Evolutionary conservation across 768 basidiomycete genomes (phyloP).

Genomic region (Dictyophora rubrovolvata): DNA sequence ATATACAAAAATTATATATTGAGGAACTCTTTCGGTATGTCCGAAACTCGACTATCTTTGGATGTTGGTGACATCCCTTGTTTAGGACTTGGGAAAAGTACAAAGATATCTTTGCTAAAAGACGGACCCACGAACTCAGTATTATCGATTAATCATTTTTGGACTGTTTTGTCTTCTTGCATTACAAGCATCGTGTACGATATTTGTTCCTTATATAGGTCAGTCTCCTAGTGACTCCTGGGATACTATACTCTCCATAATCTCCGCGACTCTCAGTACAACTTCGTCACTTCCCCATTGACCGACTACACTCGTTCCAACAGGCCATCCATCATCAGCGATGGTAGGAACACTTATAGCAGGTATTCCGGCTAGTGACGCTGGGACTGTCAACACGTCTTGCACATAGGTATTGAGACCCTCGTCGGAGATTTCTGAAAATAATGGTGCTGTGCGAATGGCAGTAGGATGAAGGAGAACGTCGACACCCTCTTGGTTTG

Average conservation of each 20-base stretch:
- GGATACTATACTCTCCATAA: slow-evolving; percentile 26
- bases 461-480: slow-evolving; percentile 80
- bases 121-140: slow-evolving; percentile 65
- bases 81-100: slow-evolving; percentile 90
- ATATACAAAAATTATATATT: slow-evolving; percentile 79
- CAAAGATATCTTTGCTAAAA: slow-evolving; percentile 87
- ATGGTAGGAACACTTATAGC: slow-evolving; percentile 64
- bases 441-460: slow-evolving; percentile 69
- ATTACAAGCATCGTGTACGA: not conserved
- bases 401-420: slow-evolving; percentile 65
- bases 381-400: slow-evolving; percentile 86
- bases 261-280: slow-evolving; percentile 44
- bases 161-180: not conserved
- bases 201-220: not conserved
- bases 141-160: slow-evolving; percentile 49
- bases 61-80: not conserved
- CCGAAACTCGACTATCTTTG: not conserved
- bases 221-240: not conserved
- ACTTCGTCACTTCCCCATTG: slow-evolving; percentile 75
- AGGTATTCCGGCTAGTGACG: slow-evolving; percentile 82
- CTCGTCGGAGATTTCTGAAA: slow-evolving; percentile 22
- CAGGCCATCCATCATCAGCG: slow-evolving; percentile 59
- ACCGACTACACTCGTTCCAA: slow-evolving; percentile 75
- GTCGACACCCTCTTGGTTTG: slow-evolving; percentile 45
- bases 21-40: slow-evolving; percentile 81